Percentiles rank a stretch among this genome's conserved stretches.
These are phyloP conservation scores for Leccinum fibrillosum DNA, from an alignment of 768 basidiomycete genomes.

Conservation along the genomic window DNA sequence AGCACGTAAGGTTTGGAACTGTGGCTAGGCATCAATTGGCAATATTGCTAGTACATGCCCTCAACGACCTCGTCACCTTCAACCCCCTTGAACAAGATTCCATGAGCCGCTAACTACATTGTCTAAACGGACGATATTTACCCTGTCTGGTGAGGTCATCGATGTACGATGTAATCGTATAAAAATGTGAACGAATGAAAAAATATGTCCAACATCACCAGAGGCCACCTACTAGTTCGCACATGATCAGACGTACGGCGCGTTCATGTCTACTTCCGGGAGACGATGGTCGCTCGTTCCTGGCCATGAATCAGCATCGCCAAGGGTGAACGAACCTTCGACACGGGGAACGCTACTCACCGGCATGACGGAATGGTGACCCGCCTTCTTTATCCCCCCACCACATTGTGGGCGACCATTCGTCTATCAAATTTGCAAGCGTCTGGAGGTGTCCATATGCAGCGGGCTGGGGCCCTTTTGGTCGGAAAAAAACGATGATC, in stretches of 20 bases:
- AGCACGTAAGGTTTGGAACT: too few relatives aligned
- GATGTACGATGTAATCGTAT: too few relatives aligned
- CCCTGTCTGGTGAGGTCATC: too few relatives aligned
- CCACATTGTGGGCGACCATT: conserved; percentile 32
- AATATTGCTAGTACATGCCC: too few relatives aligned
- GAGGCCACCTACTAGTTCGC: not conserved
- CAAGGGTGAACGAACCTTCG: not conserved
- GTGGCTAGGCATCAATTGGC: too few relatives aligned
- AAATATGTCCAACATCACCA: not conserved
- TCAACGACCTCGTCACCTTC: too few relatives aligned
- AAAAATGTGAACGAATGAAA: too few relatives aligned
- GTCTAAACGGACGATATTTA: not conserved
- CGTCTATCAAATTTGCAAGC: conserved; percentile 33
- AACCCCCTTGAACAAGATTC: not conserved
- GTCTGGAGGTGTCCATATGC: conserved; percentile 36
- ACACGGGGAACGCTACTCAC: conserved; percentile 10
- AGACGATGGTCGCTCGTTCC: conserved; percentile 26
- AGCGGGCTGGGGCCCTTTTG: conserved; percentile 27
- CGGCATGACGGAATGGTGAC: conserved; percentile 14
- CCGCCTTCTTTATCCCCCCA: conserved; percentile 24
- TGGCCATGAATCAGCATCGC: not conserved
- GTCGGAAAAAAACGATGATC: conserved; percentile 9
- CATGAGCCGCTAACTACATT: not conserved
- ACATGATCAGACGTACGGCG: conserved; percentile 12
- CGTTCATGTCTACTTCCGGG: conserved; percentile 18